These are phyloP conservation scores for Aspergillus quadricinctus DNA, from an alignment of 2,329 filamentous ascomycete genomes.

Conservation along the genomic window DNA sequence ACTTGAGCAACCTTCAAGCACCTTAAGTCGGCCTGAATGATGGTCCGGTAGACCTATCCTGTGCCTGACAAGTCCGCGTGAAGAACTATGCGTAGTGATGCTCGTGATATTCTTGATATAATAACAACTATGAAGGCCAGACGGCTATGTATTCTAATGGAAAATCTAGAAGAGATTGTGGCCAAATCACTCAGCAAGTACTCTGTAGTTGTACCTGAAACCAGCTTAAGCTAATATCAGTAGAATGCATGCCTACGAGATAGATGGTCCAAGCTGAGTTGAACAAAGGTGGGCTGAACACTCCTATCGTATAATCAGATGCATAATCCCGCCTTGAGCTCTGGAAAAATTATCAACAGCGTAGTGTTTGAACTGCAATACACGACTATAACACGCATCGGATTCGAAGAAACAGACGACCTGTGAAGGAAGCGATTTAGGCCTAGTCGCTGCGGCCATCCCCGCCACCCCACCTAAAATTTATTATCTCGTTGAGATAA, in stretches of 20 bases:
- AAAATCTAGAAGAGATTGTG: neutral
- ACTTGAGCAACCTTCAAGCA: neutral
- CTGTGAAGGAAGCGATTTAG: conserved; percentile 7
- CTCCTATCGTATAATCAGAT: neutral
- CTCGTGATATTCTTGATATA: neutral
- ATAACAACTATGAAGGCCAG: neutral
- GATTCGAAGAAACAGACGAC: conserved; percentile 1
- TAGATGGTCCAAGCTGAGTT: neutral
- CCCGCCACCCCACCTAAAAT: conserved; percentile 38
- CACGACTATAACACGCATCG: neutral
- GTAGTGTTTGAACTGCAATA: neutral
- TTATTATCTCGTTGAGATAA: conserved; percentile 31
- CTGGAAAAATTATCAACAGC: neutral
- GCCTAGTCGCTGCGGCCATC: conserved; percentile 14
- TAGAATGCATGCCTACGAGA: neutral
- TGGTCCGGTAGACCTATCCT: neutral
- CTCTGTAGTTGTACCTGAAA: neutral
- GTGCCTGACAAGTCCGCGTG: neutral
- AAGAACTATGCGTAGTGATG: neutral
- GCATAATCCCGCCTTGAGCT: neutral
- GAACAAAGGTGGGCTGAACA: neutral
- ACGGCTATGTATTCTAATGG: neutral
- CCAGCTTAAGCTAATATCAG: neutral
- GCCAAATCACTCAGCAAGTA: neutral
- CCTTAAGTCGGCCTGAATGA: neutral